Evolutionary conservation across 257 asterid genomes (phyloP), one percentile per base, ranked within the genome.

Genomic region (Salvia hispanica): DNA sequence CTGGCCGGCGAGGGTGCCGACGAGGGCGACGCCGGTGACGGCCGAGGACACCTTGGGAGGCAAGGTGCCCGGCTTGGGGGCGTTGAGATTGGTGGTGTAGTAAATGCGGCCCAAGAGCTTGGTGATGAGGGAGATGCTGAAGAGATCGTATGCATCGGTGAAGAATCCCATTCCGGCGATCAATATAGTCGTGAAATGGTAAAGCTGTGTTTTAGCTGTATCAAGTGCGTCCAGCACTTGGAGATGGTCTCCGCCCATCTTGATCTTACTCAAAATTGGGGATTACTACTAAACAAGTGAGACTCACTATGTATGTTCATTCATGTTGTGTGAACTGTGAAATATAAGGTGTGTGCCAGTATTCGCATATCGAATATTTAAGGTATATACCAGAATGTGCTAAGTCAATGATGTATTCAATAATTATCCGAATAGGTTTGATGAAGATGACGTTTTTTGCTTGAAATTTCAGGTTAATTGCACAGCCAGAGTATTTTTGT

Each of bases 141-240:
- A 86, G 4, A 86, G 82, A 72, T 86, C 92, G 50, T 86, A 86
- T 4, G 92, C 89, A 40, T 86, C 92, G 0, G 88, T 86, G 79
- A 86, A 86, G 59, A 86, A 86, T 0, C 92, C 89, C 89, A 86
- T 86, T 50, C 92, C 92, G 15, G 89, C 89, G 3, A 86, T 70
- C 8, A 86, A 28, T 58, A 86, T 84, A 2, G 92, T 81, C 0
- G 88, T 83, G 77, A 86, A 82, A 74, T 86, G 92, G 77, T 86
- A 86, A 9, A 76, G 76, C 68, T 86, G 92, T 1, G 92, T 86
- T 1, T 84, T 84, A 2, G 92, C 89, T 0, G 72, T 58, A 31
- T 83, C 92, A 16, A 83, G 89, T 61, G 92, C 92, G 6, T 78
- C 70, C 0, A 86, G 89, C 74, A 86, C 92, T 50, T 82, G 75